Evolutionary conservation across 164 flowering plant genomes (phyloP).

Genomic region (Litsea cubeba): DNA sequence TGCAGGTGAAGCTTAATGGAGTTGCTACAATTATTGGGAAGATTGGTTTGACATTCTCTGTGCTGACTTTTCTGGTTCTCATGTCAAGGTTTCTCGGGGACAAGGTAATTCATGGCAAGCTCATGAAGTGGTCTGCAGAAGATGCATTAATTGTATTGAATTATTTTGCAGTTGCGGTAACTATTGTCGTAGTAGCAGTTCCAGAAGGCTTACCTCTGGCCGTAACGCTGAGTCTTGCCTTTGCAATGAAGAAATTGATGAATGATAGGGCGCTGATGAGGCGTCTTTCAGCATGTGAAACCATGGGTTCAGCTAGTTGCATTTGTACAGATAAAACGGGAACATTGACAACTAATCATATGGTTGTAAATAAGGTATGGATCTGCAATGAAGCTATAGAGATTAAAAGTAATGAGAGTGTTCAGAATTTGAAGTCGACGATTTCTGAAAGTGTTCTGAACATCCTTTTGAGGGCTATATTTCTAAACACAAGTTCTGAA

Average conservation of each 20-base stretch:
- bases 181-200: slow-evolving; percentile 55
- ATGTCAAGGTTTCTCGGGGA: slow-evolving; percentile 29
- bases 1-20: slow-evolving; percentile 56
- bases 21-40: slow-evolving; percentile 56
- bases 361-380: slow-evolving; percentile 41
- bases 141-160: slow-evolving; percentile 39
- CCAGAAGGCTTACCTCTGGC: slow-evolving; percentile 63
- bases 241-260: slow-evolving; percentile 56
- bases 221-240: slow-evolving; percentile 55
- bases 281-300: slow-evolving; percentile 56
- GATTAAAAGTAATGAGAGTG: slow-evolving; percentile 11
- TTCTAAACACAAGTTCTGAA: slow-evolving; percentile 48
- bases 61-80: slow-evolving; percentile 38
- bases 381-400: slow-evolving; percentile 26
- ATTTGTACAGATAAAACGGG: slow-evolving; percentile 65
- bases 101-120: slow-evolving; percentile 26
- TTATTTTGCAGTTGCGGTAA: slow-evolving; percentile 49
- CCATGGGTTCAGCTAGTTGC: slow-evolving; percentile 53
- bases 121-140: slow-evolving; percentile 31
- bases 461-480: slow-evolving; percentile 36
- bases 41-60: slow-evolving; percentile 40
- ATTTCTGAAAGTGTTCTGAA: slow-evolving; percentile 19
- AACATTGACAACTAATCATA: slow-evolving; percentile 50
- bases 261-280: slow-evolving; percentile 41
- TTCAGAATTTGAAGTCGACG: slow-evolving; percentile 10